phyloP scores from a whole-genome alignment of 305 asterid genomes.

The Fraxinus paxiana region DNA sequence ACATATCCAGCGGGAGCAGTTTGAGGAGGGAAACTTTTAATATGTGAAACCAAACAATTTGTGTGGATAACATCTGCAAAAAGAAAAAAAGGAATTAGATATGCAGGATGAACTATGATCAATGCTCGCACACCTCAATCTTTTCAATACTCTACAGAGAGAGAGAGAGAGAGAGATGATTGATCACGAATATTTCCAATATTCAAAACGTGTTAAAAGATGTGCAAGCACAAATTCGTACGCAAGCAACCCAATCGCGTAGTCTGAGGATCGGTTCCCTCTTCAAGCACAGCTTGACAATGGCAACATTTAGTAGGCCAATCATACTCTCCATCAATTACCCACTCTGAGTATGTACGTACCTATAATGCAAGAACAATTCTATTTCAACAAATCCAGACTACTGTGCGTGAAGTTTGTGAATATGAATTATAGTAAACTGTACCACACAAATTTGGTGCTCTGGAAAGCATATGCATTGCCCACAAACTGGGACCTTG shows the following conservation, averaged over 20 bases:
- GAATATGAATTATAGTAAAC: constrained; percentile 3
- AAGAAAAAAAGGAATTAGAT: constrained; percentile 5
- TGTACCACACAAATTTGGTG: constrained; percentile 95
- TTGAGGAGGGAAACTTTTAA: constrained; percentile 70
- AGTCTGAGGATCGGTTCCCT: too few relatives aligned
- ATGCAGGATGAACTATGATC: neutral
- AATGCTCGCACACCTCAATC: neutral
- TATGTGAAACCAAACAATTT: constrained; percentile 72
- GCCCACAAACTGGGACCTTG: constrained; percentile 95
- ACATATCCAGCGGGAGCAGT: constrained; percentile 93
- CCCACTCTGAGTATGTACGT: constrained; percentile 92
- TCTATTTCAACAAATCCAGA: neutral
- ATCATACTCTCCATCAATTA: constrained; percentile 78
- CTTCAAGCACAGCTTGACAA: too few relatives aligned
- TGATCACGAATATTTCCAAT: neutral
- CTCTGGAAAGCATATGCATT: constrained; percentile 89
- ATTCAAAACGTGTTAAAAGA: too few relatives aligned
- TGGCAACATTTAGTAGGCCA: too few relatives aligned
- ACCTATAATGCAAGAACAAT: constrained; percentile 38
- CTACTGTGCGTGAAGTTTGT: neutral
- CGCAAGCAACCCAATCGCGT: too few relatives aligned
- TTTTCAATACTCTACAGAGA: neutral
- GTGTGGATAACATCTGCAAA: constrained; percentile 70
- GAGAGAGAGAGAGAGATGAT: neutral
- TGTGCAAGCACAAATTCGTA: too few relatives aligned